Conservation (phyloP, 2,329 filamentous ascomycete genomes). For the Microcyclospora pomicola region DNA sequence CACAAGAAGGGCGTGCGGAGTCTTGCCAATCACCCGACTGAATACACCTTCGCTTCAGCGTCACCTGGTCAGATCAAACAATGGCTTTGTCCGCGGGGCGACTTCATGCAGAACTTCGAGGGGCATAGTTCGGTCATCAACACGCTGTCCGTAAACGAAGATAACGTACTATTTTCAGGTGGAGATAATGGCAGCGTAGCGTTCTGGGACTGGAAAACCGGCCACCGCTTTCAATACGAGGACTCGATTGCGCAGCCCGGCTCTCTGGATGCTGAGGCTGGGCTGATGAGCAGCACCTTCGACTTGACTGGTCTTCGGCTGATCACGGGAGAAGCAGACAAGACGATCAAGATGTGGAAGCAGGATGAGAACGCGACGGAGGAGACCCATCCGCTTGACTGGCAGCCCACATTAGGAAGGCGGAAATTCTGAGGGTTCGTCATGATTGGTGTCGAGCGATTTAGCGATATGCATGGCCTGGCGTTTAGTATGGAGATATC, state of each 20-base stretch:
- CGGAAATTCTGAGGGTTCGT: constrained; percentile 44
- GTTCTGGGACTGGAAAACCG: constrained; percentile 99
- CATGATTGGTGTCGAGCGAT: no score
- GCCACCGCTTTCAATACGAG: constrained; percentile 75
- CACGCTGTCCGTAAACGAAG: constrained; percentile 79
- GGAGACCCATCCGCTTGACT: constrained; percentile 81
- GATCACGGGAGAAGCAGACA: constrained; percentile 91
- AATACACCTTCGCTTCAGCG: constrained; percentile 91
- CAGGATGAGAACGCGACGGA: constrained; percentile 81
- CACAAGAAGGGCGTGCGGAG: constrained; percentile 95
- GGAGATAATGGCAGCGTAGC: constrained; percentile 92
- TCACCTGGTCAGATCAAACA: constrained; percentile 94
- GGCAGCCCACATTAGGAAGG: constrained; percentile 69
- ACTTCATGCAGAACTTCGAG: constrained; percentile 98
- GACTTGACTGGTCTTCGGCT: constrained; percentile 77
- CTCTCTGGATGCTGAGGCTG: constrained; percentile 83
- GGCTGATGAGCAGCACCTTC: constrained; percentile 88
- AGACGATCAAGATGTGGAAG: constrained; percentile 95
- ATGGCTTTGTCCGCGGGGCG: constrained; percentile 96
- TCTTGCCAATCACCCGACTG: constrained; percentile 70
- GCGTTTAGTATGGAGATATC: no score
- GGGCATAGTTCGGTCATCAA: constrained; percentile 96
- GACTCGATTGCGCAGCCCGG: constrained; percentile 91
- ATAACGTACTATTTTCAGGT: constrained; percentile 89
- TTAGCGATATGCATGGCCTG: no score